Evolutionary conservation across 192 early-diverging fungal species (phyloP).

Genomic region (Kappamyces sp.): DNA sequence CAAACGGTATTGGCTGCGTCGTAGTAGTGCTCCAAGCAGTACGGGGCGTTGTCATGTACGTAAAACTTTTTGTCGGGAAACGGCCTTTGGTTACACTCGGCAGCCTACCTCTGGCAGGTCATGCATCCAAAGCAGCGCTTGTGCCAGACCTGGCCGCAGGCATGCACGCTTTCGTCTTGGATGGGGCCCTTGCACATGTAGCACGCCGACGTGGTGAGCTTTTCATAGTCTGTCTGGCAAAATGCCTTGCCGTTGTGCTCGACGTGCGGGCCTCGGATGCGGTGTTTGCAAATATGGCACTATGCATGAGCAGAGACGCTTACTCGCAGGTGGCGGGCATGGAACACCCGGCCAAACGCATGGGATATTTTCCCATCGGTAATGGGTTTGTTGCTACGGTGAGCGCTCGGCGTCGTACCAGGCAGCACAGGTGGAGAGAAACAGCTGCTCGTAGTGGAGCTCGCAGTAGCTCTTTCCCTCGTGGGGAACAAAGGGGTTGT

Average conservation of each 20-base stretch:
- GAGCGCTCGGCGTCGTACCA: conserved; percentile 43
- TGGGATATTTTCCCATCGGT: conserved; percentile 30
- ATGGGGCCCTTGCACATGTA: conserved; percentile 54
- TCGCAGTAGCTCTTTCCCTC: conserved; percentile 61
- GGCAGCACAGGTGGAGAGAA: conserved; percentile 40
- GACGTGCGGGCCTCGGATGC: conserved; percentile 24
- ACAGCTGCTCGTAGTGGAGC: conserved; percentile 40
- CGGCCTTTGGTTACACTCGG: conserved; percentile 21
- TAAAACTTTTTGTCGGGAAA: conserved; percentile 83
- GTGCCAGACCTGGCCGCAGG: conserved; percentile 69
- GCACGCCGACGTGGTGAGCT: conserved; percentile 63
- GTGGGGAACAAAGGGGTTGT: conserved; percentile 46
- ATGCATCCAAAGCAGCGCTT: conserved; percentile 67
- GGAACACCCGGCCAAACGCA: conserved; percentile 29
- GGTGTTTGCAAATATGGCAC: conserved; percentile 27
- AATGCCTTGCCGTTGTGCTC: conserved; percentile 63
- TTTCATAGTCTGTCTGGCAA: conserved; percentile 63
- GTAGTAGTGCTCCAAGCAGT: conserved; percentile 83
- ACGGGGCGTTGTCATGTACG: conserved; percentile 78
- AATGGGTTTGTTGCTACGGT: conserved; percentile 63
- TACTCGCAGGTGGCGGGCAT: conserved; percentile 28
- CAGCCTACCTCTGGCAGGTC: conserved; percentile 38
- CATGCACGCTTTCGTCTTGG: conserved; percentile 66
- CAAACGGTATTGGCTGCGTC: conserved; percentile 81
- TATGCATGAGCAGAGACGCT: conserved; percentile 10